Base-by-base conservation (phyloP, 495 filamentous ascomycete genomes). In the Xylaria bambusicola region DNA sequence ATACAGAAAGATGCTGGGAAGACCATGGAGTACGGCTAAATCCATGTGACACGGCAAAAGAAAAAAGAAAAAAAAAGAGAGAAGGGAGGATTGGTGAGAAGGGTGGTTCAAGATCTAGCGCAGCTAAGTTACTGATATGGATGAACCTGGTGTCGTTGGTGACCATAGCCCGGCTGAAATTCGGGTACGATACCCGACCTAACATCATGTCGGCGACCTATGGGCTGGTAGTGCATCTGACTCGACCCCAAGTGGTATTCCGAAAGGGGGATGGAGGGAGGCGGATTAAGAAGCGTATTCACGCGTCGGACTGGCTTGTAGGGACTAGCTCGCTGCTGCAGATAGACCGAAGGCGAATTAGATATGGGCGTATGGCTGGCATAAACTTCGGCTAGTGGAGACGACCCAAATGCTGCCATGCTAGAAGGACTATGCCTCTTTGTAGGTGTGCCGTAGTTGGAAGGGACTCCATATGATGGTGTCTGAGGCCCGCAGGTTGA, bases 191-290 rank as follows among this genome's bases (percentile, higher is more conserved):
- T 82, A 15, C 94, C 94, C 4, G 88, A 88, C 56, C 88, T 87
- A 52, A 87, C 82, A 60, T 97, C 91, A 50, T 87, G 83, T 3
- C 84, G 80, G 67, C 91, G 90, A 3, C 90, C 89, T 8, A 98
- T 74, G 4, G 93, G 90, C 65, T 96, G 93, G 63, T 97, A 98
- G 66, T 96, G 94, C 92, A 98, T 97, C 75, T 97, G 90, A 42
- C 63, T 91, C 78, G 70, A 88, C 77, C 55, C 82, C 70, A 70
- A 88, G 79, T 69, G 84, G 57, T 89, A 87, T 62, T 90, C 86
- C 47, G 92, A 84, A 46, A 96, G 81, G 10, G 91, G 89, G 0
- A 84, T 81, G 13, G 90, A 90, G 0, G 92, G 90, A 49, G 94
- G 91, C 12, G 93, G 94, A 27, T 94, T 90, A 17, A 97, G 81